Conservation (phyloP, 2,329 filamentous ascomycete genomes). For the Tolypocladium pustulatum region DNA sequence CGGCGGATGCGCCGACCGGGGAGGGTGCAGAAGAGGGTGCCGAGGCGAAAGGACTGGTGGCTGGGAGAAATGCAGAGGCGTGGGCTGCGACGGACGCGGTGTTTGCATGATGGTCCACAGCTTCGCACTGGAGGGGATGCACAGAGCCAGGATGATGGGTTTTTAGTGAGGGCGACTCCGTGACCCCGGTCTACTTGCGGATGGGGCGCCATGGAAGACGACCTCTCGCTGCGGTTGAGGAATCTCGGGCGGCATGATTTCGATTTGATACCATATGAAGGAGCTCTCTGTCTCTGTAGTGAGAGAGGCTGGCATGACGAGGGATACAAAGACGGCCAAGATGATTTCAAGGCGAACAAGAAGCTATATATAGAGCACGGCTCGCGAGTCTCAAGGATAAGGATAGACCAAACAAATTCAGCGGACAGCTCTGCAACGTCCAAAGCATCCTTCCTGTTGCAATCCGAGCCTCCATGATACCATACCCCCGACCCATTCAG, state of each 20-base stretch:
- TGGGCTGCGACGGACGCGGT: constrained; percentile 33
- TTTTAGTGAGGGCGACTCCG: not conserved
- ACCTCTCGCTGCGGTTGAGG: not conserved
- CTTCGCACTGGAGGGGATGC: not conserved
- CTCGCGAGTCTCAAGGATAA: not conserved
- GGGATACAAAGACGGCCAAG: not conserved
- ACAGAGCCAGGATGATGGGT: not conserved
- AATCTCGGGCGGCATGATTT: not conserved
- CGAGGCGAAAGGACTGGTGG: constrained; percentile 7
- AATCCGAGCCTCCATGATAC: not conserved
- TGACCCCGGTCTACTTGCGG: not conserved
- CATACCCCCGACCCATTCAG: not conserved
- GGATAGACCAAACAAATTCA: not conserved
- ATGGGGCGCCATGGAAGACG: not conserved
- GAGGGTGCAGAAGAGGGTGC: constrained; percentile 2
- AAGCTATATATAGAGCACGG: not conserved
- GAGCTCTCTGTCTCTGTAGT: not conserved
- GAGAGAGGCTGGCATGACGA: not conserved
- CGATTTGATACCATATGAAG: not conserved
- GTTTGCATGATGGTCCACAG: constrained; percentile 18
- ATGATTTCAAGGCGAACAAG: not conserved
- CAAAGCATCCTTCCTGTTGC: not conserved
- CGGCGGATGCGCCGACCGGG: constrained; percentile 7
- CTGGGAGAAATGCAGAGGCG: constrained; percentile 20
- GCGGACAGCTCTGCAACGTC: not conserved